These are phyloP conservation scores for Dactylellina cionopaga DNA, from an alignment of 2,329 filamentous ascomycete genomes.

Conservation along the genomic window DNA sequence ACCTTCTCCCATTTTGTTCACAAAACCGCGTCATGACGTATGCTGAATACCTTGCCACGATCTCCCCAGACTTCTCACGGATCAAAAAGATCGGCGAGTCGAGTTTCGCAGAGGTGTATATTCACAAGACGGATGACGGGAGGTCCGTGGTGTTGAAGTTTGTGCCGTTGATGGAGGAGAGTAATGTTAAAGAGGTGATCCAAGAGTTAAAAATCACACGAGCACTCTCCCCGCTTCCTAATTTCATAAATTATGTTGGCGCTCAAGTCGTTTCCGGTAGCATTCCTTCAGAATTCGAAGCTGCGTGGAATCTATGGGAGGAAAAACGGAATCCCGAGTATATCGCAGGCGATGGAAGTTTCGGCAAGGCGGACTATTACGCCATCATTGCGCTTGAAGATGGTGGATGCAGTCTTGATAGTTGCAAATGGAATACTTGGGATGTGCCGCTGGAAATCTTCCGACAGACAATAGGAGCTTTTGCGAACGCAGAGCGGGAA, in stretches of 20 bases:
- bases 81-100: slow-evolving; percentile 50
- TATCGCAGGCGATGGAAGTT: neutral
- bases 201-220: slow-evolving; percentile 38
- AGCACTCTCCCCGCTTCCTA: slow-evolving; percentile 24
- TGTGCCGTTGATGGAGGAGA: slow-evolving; percentile 19
- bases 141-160: slow-evolving; percentile 26
- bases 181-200: slow-evolving; percentile 24
- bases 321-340: neutral
- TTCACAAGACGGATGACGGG: slow-evolving; percentile 35
- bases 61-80: slow-evolving; percentile 34
- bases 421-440: slow-evolving; percentile 27
- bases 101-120: slow-evolving; percentile 41
- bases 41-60: slow-evolving; percentile 20
- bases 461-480: slow-evolving; percentile 19
- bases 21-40: slow-evolving; percentile 17
- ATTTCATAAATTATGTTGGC: slow-evolving; percentile 42
- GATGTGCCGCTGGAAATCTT: slow-evolving; percentile 43
- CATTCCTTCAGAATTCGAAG: slow-evolving; percentile 19
- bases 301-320: slow-evolving; percentile 26
- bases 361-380: slow-evolving; percentile 13
- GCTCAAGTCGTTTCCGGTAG: slow-evolving; percentile 31
- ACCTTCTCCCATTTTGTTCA: slow-evolving; percentile 22
- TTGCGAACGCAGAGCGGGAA: slow-evolving; percentile 16
- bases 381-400: slow-evolving; percentile 46
- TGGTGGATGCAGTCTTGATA: slow-evolving; percentile 39